phyloP scores from a whole-genome alignment of 345 rosid genomes.

The Brassica carinata region DNA sequence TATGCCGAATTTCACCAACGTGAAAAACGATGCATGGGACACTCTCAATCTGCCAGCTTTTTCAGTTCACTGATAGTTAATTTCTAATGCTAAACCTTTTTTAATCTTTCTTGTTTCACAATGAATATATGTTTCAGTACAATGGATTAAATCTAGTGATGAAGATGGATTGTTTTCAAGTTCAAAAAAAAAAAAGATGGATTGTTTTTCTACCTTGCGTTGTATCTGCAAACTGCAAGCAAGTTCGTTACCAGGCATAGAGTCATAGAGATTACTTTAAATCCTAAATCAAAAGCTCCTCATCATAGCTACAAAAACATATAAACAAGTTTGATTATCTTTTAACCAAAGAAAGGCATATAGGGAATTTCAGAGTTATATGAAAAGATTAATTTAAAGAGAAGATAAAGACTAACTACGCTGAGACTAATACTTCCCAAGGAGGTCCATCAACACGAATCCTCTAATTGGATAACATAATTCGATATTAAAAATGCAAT shows the following conservation, averaged over 20 bases:
- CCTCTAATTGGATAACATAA: not conserved
- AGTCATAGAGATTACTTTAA: not conserved
- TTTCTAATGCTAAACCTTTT: not conserved
- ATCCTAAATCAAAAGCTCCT: constrained; percentile 28
- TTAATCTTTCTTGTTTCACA: not conserved
- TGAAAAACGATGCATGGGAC: constrained; percentile 7
- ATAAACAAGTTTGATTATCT: not conserved
- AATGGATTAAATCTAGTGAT: not conserved
- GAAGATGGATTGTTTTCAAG: not conserved
- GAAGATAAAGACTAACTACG: constrained; percentile 10
- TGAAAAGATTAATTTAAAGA: not conserved
- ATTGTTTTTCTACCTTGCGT: not conserved
- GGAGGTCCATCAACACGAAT: constrained; percentile 18
- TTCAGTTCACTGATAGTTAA: not conserved
- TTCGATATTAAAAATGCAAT: too few species aligned
- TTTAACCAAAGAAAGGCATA: not conserved
- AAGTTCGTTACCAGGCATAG: not conserved
- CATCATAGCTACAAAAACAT: constrained; percentile 28
- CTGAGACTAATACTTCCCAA: constrained; percentile 36
- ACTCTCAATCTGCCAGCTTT: not conserved
- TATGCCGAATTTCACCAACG: not conserved
- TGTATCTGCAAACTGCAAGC: not conserved
- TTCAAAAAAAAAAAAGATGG: too few species aligned
- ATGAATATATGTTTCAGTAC: not conserved
- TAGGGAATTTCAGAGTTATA: not conserved